Percentiles rank a stretch among this genome's conserved stretches.
These are phyloP conservation scores for Plasmodium cynomolgi DNA, from an alignment of 169 alveolate species.

Conservation along the genomic window DNA sequence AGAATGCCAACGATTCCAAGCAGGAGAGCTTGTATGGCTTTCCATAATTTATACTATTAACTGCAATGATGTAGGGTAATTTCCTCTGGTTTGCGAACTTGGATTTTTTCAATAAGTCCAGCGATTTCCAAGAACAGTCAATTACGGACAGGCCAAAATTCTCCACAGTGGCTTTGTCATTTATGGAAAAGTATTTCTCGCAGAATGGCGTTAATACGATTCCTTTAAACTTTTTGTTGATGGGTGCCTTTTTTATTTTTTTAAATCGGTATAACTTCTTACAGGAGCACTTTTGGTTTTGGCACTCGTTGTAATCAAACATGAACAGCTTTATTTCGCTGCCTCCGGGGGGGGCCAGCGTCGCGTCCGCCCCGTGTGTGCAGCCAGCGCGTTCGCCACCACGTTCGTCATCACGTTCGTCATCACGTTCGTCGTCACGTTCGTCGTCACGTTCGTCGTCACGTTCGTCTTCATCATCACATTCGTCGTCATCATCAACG, in stretches of 20 bases:
- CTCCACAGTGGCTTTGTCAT: slow-evolving; percentile 63
- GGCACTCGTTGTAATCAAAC: slow-evolving; percentile 75
- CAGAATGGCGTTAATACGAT: slow-evolving; percentile 75
- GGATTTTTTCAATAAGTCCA: slow-evolving; percentile 64
- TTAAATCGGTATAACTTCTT: slow-evolving; percentile 72
- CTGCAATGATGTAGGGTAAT: slow-evolving; percentile 73
- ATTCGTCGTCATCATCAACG: background rate
- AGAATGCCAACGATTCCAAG: slow-evolving; percentile 72
- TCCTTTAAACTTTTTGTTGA: slow-evolving; percentile 74
- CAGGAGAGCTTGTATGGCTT: slow-evolving; percentile 74
- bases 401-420: background rate
- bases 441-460: background rate
- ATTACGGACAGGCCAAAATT: slow-evolving; percentile 61
- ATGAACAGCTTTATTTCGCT: slow-evolving; percentile 54
- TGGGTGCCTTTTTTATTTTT: slow-evolving; percentile 63
- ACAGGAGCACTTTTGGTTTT: slow-evolving; percentile 74
- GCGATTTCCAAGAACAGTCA: slow-evolving; percentile 76
- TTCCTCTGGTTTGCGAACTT: slow-evolving; percentile 72
- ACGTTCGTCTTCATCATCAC: background rate
- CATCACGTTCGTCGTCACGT: no score
- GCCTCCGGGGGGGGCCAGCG: background rate
- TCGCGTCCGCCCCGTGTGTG: background rate
- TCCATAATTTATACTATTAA: slow-evolving; percentile 76
- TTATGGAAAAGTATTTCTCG: slow-evolving; percentile 63
- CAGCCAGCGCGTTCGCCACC: background rate